phyloP scores from a whole-genome alignment of 441 rosid genomes.

The Populus tomentosa region DNA sequence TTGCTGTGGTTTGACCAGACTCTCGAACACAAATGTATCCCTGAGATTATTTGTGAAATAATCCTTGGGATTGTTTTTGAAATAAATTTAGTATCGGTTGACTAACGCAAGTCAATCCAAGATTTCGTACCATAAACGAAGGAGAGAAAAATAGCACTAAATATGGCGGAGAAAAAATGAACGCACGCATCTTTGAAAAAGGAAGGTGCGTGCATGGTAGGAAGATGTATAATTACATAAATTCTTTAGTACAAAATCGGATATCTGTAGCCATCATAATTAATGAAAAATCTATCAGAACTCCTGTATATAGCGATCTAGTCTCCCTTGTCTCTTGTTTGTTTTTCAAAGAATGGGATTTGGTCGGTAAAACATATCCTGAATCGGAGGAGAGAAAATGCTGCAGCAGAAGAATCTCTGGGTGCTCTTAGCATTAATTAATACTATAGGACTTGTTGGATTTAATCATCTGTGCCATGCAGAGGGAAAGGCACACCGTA shows the following conservation, averaged over 20 bases:
- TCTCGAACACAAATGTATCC: neutral
- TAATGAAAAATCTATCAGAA: neutral
- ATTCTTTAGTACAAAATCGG: neutral
- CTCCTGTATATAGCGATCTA: neutral
- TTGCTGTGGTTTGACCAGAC: too few relatives aligned
- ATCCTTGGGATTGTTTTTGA: neutral
- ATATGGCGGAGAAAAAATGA: too few relatives aligned
- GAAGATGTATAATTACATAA: neutral
- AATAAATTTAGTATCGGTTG: neutral
- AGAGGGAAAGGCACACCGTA: slow-evolving; percentile 41
- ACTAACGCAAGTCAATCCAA: neutral
- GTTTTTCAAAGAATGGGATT: too few relatives aligned
- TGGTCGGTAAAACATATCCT: neutral
- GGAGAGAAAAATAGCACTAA: too few relatives aligned
- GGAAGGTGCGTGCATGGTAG: neutral
- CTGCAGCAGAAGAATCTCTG: slow-evolving; percentile 16
- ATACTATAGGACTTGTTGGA: slow-evolving; percentile 26
- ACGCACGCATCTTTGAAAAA: neutral
- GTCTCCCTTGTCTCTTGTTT: neutral
- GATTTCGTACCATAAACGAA: neutral
- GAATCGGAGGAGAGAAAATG: slow-evolving; percentile 16
- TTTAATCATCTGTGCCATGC: slow-evolving; percentile 21
- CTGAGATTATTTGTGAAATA: too few relatives aligned
- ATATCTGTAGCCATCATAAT: neutral
- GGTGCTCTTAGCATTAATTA: slow-evolving; percentile 17